Conservation (phyloP, 1,284 basidiomycete species). For the Somion occarium region DNA sequence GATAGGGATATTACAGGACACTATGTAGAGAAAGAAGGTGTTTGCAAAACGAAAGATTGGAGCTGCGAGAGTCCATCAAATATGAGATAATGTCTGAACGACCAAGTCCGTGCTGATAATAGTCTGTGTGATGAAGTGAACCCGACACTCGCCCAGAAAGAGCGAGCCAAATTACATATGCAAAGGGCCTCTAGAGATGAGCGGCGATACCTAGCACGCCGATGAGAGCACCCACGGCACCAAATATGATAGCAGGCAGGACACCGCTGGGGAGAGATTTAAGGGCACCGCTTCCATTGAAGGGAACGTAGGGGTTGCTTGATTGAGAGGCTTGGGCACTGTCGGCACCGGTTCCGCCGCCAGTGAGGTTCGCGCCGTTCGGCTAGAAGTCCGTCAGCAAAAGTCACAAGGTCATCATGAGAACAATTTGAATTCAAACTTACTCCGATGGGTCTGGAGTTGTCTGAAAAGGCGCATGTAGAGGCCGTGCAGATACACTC, state of each 20-base stretch:
- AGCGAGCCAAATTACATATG: too few relatives aligned
- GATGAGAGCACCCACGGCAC: not conserved
- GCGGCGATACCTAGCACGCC: not conserved
- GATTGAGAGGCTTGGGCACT: constrained; percentile 21
- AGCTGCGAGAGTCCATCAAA: not conserved
- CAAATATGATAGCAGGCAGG: constrained; percentile 12
- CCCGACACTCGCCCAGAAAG: too few relatives aligned
- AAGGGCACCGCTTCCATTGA: constrained; percentile 37
- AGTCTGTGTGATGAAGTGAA: not conserved
- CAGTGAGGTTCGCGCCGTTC: constrained; percentile 67
- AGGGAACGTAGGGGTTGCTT: constrained; percentile 39
- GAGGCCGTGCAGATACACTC: constrained; percentile 56
- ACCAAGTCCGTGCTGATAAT: not conserved
- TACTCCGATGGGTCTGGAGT: constrained; percentile 65
- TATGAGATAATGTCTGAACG: not conserved
- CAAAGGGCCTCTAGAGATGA: not conserved
- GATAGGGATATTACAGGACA: not conserved
- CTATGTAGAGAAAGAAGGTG: not conserved
- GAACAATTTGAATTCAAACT: constrained; percentile 20
- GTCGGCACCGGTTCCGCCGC: constrained; percentile 42
- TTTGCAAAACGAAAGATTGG: not conserved
- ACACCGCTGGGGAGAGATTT: constrained; percentile 12
- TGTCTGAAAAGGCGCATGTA: constrained; percentile 58
- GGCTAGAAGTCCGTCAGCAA: constrained; percentile 35
- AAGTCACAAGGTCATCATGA: not conserved